A percentile compares a stretch with the other conserved stretches of the same genome.
Conservation (phyloP, 2,329 filamentous ascomycete genomes). For the Aspergillus japonicus region DNA sequence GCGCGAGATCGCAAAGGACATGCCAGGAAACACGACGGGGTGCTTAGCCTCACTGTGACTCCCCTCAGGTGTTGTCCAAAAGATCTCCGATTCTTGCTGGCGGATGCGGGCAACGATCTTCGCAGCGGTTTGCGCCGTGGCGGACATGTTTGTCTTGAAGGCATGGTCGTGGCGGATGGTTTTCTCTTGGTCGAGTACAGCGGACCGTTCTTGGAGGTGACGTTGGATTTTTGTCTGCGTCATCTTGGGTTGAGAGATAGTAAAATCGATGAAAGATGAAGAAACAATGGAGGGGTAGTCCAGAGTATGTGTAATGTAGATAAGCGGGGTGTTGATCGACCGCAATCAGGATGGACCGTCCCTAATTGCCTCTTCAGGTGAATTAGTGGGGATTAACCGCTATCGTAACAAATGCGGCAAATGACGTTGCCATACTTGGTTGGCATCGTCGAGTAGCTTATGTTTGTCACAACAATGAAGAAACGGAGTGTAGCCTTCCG, state of each 20-base stretch:
- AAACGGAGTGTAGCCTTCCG: too few species aligned
- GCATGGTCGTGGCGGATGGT: slow-evolving; percentile 9
- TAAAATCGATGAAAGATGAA: background rate
- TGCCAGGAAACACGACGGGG: slow-evolving; percentile 12
- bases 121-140: slow-evolving; percentile 7
- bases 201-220: slow-evolving; percentile 4
- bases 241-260: slow-evolving; percentile 1
- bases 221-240: background rate
- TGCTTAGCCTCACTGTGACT: background rate
- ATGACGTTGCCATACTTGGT: too few species aligned
- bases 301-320: too few species aligned
- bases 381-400: too few species aligned
- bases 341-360: too few species aligned
- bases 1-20: slow-evolving; percentile 12
- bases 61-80: slow-evolving; percentile 1
- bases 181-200: slow-evolving; percentile 12
- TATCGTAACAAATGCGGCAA: too few species aligned
- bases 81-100: slow-evolving; percentile 4
- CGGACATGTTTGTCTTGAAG: slow-evolving; percentile 13
- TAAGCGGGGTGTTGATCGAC: too few species aligned
- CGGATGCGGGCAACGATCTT: slow-evolving; percentile 9
- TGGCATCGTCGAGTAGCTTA: too few species aligned
- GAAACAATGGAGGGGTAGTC: too few species aligned
- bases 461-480: too few species aligned
- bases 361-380: too few species aligned